Percentiles rank a stretch among this genome's conserved stretches.
Conservation (phyloP, 1,284 basidiomycete genomes). For the Exobasidium rhododendri region DNA sequence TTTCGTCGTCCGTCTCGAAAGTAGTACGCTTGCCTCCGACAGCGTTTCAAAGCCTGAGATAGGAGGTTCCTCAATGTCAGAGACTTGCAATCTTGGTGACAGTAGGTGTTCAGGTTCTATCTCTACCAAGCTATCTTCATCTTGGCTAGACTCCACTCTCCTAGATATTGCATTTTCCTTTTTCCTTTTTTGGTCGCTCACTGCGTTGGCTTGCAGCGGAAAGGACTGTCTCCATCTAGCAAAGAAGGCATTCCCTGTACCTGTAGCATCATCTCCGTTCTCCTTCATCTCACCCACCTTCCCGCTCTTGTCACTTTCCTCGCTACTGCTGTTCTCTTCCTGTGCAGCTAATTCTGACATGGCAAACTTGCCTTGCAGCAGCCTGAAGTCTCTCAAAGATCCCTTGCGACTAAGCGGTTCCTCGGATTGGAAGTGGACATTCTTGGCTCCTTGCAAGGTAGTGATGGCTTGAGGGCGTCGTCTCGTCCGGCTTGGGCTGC, state of each 20-base stretch:
- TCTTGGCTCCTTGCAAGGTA: not conserved
- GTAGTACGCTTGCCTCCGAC: slow-evolving; percentile 19
- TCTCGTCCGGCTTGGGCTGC: not conserved
- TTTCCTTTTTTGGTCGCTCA: slow-evolving; percentile 6
- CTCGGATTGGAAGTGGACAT: slow-evolving; percentile 12
- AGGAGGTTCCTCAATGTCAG: slow-evolving; percentile 31
- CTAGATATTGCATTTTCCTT: slow-evolving; percentile 8
- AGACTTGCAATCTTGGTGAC: slow-evolving; percentile 32
- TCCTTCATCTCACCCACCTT: slow-evolving; percentile 35
- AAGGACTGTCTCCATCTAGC: slow-evolving; percentile 15
- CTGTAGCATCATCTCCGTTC: not conserved
- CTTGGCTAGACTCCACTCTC: not conserved
- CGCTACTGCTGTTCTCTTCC: slow-evolving; percentile 17
- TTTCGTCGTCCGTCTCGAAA: slow-evolving; percentile 46
- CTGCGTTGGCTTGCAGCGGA: slow-evolving; percentile 1
- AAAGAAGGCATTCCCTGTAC: slow-evolving; percentile 19
- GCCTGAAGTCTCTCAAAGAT: slow-evolving; percentile 23
- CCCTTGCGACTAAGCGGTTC: slow-evolving; percentile 21
- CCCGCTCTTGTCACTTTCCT: slow-evolving; percentile 33
- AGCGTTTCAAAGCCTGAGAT: slow-evolving; percentile 18
- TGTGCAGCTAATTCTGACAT: not conserved
- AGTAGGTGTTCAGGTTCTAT: slow-evolving; percentile 14
- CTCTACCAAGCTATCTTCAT: not conserved
- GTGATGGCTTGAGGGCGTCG: not conserved
- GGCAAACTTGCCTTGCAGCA: slow-evolving; percentile 6